phyloP scores from a whole-genome alignment of 1,284 basidiomycete genomes.

The Meira miltonrushii region DNA sequence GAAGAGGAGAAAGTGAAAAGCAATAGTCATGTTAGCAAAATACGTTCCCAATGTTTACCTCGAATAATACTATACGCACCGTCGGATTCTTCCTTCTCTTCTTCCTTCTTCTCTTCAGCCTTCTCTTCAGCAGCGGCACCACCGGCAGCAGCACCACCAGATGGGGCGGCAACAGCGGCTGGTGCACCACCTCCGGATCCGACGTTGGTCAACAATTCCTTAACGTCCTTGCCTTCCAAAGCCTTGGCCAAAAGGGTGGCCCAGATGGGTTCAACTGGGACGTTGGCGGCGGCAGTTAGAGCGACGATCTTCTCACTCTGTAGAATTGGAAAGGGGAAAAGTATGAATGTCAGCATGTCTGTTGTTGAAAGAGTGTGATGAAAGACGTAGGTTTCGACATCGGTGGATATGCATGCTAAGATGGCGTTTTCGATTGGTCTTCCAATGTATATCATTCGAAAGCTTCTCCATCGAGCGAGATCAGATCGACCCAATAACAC shows the following conservation, averaged over 20 bases:
- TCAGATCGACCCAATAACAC: background rate
- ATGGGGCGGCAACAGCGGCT: conserved; percentile 56
- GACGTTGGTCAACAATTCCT: conserved; percentile 87
- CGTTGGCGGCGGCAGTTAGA: conserved; percentile 72
- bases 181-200: conserved; percentile 68
- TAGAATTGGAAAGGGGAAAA: background rate
- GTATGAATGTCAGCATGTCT: conserved; percentile 9
- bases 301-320: conserved; percentile 86
- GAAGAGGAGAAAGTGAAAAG: background rate
- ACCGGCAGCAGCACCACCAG: conserved; percentile 54
- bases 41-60: background rate
- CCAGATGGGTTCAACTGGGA: conserved; percentile 96
- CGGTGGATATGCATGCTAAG: too few relatives aligned
- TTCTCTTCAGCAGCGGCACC: conserved; percentile 62
- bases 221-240: conserved; percentile 94
- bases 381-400: too few relatives aligned
- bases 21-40: conserved; percentile 11
- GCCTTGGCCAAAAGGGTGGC: conserved; percentile 92
- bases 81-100: conserved; percentile 54
- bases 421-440: too few relatives aligned
- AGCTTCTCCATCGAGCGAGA: background rate
- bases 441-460: background rate
- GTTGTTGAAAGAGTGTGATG: conserved; percentile 6
- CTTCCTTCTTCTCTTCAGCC: conserved; percentile 67
- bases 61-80: conserved; percentile 41